These are phyloP conservation scores for Penicillium expansum DNA, from an alignment of 2,329 filamentous ascomycete species.

Conservation along the genomic window DNA sequence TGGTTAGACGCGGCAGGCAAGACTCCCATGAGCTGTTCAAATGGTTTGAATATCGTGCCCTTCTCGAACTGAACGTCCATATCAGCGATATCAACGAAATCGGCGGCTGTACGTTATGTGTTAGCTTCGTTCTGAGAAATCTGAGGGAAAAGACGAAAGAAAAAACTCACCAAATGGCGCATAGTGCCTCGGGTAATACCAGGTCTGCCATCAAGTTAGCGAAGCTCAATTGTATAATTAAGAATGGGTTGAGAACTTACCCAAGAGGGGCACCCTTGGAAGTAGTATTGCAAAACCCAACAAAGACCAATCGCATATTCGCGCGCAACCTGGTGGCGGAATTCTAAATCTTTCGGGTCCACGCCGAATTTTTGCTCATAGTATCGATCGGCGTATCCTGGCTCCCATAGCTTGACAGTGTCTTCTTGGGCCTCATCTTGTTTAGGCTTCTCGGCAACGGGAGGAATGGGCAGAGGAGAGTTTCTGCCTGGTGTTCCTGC, in stretches of 20 bases:
- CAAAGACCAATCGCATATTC: slow-evolving; percentile 93
- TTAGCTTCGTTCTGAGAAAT: neutral
- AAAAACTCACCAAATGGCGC: slow-evolving; percentile 66
- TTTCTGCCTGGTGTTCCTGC: slow-evolving; percentile 58
- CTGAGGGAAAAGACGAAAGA: neutral
- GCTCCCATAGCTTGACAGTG: slow-evolving; percentile 87
- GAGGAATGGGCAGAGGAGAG: slow-evolving; percentile 55
- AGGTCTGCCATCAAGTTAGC: slow-evolving; percentile 52
- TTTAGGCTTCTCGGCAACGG: slow-evolving; percentile 47
- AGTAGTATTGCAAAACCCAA: slow-evolving; percentile 96
- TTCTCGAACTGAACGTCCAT: slow-evolving; percentile 80
- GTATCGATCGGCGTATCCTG: slow-evolving; percentile 91
- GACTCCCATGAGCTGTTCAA: slow-evolving; percentile 98
- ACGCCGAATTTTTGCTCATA: slow-evolving; percentile 96
- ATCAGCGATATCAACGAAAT: slow-evolving; percentile 80
- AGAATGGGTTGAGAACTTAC: neutral
- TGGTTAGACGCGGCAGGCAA: slow-evolving; percentile 90
- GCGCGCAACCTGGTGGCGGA: slow-evolving; percentile 81
- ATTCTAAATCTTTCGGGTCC: slow-evolving; percentile 74
- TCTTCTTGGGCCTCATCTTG: slow-evolving; percentile 68
- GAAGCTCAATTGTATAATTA: neutral
- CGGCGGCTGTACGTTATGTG: slow-evolving; percentile 58
- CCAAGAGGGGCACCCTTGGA: slow-evolving; percentile 97
- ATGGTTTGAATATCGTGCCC: slow-evolving; percentile 81
- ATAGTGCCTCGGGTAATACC: slow-evolving; percentile 99